Evolutionary conservation across 345 rosid species (phyloP).

Genomic region (Salix koriyanagi): DNA sequence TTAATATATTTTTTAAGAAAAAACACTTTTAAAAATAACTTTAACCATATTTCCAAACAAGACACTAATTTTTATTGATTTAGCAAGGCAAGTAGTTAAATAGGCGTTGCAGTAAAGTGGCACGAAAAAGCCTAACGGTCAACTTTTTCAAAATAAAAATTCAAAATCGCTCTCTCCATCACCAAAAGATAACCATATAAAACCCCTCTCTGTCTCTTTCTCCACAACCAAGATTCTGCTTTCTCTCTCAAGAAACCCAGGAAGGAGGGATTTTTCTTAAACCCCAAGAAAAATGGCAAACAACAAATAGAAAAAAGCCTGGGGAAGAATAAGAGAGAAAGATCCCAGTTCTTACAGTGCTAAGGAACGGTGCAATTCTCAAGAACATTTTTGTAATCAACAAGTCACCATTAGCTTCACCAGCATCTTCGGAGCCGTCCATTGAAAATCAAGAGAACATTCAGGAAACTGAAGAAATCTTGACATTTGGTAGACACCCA

Average conservation of each 20-base stretch:
- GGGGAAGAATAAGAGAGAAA: slow-evolving; percentile 9
- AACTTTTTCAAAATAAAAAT: slow-evolving; percentile 25
- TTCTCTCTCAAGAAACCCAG: neutral
- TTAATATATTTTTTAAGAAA: too few relatives aligned
- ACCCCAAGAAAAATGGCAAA: slow-evolving; percentile 25
- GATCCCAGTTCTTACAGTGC: slow-evolving; percentile 77
- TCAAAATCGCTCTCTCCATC: slow-evolving; percentile 27
- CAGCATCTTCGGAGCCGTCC: slow-evolving; percentile 1
- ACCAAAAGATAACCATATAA: neutral
- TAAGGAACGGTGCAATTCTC: slow-evolving; percentile 72
- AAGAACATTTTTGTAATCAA: slow-evolving; percentile 76
- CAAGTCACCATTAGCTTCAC: slow-evolving; percentile 21
- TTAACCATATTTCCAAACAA: too few relatives aligned
- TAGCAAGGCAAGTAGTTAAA: neutral
- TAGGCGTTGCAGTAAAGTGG: slow-evolving; percentile 20
- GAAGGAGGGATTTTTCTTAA: neutral
- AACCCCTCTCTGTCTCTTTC: neutral
- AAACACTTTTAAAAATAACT: too few relatives aligned
- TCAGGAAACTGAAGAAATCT: slow-evolving; percentile 46
- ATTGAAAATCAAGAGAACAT: slow-evolving; percentile 12
- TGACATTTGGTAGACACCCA: slow-evolving; percentile 76
- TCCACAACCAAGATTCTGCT: neutral
- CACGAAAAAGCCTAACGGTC: slow-evolving; percentile 30
- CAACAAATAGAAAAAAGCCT: slow-evolving; percentile 10
- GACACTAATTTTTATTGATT: too few relatives aligned